Percentiles rank a stretch among this genome's conserved stretches.
Conservation (phyloP, 306 rosid genomes). For the Sphenostylis stenocarpa region DNA sequence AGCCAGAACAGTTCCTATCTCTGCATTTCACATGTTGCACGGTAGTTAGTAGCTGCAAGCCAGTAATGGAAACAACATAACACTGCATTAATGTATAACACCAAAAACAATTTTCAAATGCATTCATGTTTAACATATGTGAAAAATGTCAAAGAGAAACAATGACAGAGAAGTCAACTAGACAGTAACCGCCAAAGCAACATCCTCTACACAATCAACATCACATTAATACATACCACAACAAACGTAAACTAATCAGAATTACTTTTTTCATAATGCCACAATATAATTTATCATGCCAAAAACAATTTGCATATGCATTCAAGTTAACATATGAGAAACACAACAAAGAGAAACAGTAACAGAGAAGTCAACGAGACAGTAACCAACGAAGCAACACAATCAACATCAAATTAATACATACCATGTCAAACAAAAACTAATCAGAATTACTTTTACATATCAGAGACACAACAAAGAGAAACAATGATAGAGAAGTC, state of each 20-base stretch:
- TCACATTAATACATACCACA: not conserved
- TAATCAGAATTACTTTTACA: not conserved
- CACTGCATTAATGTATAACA: not conserved
- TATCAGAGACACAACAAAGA: not conserved
- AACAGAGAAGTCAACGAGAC: not conserved
- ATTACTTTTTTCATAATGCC: no score
- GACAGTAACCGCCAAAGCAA: not conserved
- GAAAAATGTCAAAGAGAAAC: not conserved
- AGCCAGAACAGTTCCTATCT: slow-evolving; percentile 27
- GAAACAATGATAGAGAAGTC: not conserved
- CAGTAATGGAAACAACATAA: slow-evolving; percentile 23
- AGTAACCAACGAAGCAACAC: not conserved
- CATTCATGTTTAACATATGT: not conserved
- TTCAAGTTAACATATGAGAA: not conserved
- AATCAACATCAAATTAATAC: not conserved
- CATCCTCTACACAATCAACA: not conserved
- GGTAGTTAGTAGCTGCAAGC: slow-evolving; percentile 31
- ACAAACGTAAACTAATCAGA: no score
- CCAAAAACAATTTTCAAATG: not conserved
- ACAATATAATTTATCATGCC: not conserved
- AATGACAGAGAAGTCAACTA: not conserved
- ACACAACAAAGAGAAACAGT: not conserved
- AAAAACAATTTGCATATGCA: not conserved
- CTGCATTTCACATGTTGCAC: not conserved
- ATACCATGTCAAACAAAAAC: not conserved